Conservation (phyloP, 768 basidiomycete genomes). For the Leucocoprinus sp. region DNA sequence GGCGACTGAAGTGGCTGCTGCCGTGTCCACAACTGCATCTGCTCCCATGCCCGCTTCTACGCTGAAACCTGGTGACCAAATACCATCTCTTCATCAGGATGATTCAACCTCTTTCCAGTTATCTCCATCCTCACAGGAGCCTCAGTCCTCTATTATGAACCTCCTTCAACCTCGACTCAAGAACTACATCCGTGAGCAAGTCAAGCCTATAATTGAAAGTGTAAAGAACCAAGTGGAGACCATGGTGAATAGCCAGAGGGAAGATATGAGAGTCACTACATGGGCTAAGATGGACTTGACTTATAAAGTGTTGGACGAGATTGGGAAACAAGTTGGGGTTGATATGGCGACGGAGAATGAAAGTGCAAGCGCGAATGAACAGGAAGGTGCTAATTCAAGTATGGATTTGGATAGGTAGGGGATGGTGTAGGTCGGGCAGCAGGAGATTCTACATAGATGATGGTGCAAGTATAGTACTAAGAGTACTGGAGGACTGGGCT, state of each 20-base stretch:
- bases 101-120: too few species aligned
- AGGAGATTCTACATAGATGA: too few species aligned
- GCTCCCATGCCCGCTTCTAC: too few species aligned
- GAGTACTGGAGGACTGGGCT: too few species aligned
- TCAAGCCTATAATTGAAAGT: slow-evolving; percentile 15
- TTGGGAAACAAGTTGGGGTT: background rate
- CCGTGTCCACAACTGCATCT: too few species aligned
- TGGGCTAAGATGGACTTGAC: slow-evolving; percentile 16
- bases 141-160: slow-evolving; percentile 13
- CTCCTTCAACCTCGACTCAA: slow-evolving; percentile 15
- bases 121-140: slow-evolving; percentile 7
- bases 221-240: slow-evolving; percentile 14
- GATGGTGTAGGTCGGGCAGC: background rate
- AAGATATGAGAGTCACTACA: slow-evolving; percentile 14
- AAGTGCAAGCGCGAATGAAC: background rate
- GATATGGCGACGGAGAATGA: background rate
- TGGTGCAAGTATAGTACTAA: too few species aligned
- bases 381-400: background rate
- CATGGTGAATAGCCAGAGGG: slow-evolving; percentile 14
- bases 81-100: too few species aligned
- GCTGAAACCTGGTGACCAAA: too few species aligned
- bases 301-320: slow-evolving; percentile 12
- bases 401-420: background rate
- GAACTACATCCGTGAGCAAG: slow-evolving; percentile 10
- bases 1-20: background rate